Evolutionary conservation across 2,329 filamentous ascomycete species (phyloP).

Genomic region (Pochonia chlamydosporia): DNA sequence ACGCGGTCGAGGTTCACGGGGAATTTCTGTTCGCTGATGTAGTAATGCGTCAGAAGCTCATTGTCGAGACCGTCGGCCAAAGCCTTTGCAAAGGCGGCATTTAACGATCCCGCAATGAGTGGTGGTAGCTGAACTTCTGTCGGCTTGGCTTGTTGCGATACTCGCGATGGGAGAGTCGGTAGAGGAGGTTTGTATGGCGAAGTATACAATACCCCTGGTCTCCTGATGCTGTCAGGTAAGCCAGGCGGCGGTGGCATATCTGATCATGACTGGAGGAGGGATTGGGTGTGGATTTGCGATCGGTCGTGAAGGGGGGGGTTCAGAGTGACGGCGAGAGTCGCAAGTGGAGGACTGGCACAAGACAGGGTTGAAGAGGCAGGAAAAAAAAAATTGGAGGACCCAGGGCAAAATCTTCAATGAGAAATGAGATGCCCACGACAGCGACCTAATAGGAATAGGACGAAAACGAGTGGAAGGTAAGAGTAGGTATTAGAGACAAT

Average conservation of each 20-base stretch:
- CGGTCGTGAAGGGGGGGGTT: neutral
- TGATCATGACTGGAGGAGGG: conserved; percentile 18
- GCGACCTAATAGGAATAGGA: neutral
- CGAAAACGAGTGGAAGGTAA: neutral
- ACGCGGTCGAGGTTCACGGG: conserved; percentile 29
- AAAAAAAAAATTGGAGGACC: neutral
- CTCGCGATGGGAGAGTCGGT: conserved; percentile 22
- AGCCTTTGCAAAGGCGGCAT: conserved; percentile 27
- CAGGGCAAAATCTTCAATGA: neutral
- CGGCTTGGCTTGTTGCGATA: conserved; percentile 22
- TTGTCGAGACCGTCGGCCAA: conserved; percentile 28
- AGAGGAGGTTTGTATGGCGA: conserved; percentile 27
- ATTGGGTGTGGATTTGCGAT: neutral
- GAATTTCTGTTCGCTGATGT: conserved; percentile 25
- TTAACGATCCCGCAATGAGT: conserved; percentile 28
- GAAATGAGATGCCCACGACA: neutral
- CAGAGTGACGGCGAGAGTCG: neutral
- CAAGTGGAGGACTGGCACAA: neutral
- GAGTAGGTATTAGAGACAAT: too few relatives aligned
- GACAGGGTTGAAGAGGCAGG: neutral
- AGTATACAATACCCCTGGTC: conserved; percentile 12
- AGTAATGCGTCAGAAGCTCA: conserved; percentile 31
- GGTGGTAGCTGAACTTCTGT: conserved; percentile 28
- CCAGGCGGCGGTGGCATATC: conserved; percentile 22
- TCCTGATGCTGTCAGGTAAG: conserved; percentile 19